phyloP scores from a whole-genome alignment of 257 asterid genomes.

The Primulina tabacum region DNA sequence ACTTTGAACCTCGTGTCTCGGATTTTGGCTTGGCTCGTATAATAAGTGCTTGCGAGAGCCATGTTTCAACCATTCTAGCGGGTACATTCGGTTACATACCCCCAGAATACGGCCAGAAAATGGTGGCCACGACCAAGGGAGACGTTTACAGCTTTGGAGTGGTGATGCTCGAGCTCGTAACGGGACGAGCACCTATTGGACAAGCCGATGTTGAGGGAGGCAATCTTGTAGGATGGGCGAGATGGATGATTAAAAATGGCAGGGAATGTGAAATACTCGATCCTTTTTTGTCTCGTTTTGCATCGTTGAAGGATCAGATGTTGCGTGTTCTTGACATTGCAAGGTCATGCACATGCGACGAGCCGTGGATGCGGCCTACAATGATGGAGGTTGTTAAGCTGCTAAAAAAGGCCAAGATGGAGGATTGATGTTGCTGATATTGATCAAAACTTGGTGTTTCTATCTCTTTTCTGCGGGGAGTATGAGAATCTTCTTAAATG shows the following conservation, averaged over 20 bases:
- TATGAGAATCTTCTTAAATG: not conserved
- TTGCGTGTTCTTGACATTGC: conserved; percentile 54
- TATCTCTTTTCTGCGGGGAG: not conserved
- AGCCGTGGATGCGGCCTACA: conserved; percentile 69
- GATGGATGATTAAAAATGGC: conserved; percentile 54
- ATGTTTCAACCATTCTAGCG: conserved; percentile 67
- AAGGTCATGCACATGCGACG: conserved; percentile 60
- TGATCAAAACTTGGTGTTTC: too few species aligned
- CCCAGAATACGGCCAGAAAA: conserved; percentile 78
- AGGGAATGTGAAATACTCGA: conserved; percentile 45
- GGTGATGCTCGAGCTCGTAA: conserved; percentile 73
- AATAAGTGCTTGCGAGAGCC: conserved; percentile 79
- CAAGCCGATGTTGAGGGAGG: conserved; percentile 83
- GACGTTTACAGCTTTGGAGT: conserved; percentile 88
- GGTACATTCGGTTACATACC: conserved; percentile 85
- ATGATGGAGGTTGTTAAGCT: conserved; percentile 69
- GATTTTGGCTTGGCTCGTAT: conserved; percentile 85
- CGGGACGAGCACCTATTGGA: conserved; percentile 68
- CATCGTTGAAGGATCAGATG: conserved; percentile 46
- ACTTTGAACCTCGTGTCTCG: conserved; percentile 60
- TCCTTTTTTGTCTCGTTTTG: conserved; percentile 23
- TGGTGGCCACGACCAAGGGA: conserved; percentile 75
- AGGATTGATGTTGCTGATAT: conserved; percentile 10
- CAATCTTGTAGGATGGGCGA: conserved; percentile 85
- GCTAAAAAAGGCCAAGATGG: conserved; percentile 39